Evolutionary conservation across 2,329 filamentous ascomycete species (phyloP), one percentile per base, ranked within the genome.

Genomic region (Phialocephala sp.): DNA sequence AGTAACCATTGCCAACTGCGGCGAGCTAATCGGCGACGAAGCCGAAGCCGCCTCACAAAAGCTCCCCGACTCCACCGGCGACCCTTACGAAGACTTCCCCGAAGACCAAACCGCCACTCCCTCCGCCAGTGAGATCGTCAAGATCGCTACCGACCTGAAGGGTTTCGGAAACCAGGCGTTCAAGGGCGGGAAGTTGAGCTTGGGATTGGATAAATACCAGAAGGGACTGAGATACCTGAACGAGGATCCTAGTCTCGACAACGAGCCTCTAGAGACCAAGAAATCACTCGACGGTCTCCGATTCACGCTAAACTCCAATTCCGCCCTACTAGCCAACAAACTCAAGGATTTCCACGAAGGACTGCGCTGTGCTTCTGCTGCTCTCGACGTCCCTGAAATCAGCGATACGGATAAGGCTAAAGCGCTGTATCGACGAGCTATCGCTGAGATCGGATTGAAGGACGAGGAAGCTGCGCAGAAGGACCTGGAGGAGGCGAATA

Each of bases 61-160:
- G 80, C 80, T 83, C 41, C 85, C 92, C 64, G 94, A 98, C 77
- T 83, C 87, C 61, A 92, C 91, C 15, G 95, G 95, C 69, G 95
- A 99, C 81, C 86, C 89, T 6, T 97, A 96, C 80, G 94, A 98
- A 81, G 95, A 98, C 78, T 98, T 91, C 80, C 95, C 95, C 39
- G 93, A 97, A 77, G 95, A 99, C 80, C 87, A 90, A 73, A 79
- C 68, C 74, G 83, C 68, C 82, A 85, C 57, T 80, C 87, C 62
- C 83, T 89, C 62, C 85, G 90, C 90, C 15, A 77, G 83, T 20
- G 85, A 90, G 68, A 87, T 93, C 68, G 85, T 92, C 77, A 87
- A 91, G 79, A 94, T 98, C 67, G 93, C 92, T 2, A 83, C 85
- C 5, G 92, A 92, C 71, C 88, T 97, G 79, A 99, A 99, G 82